phyloP scores from a whole-genome alignment of 305 asterid genomes.

The Striga hermonthica region DNA sequence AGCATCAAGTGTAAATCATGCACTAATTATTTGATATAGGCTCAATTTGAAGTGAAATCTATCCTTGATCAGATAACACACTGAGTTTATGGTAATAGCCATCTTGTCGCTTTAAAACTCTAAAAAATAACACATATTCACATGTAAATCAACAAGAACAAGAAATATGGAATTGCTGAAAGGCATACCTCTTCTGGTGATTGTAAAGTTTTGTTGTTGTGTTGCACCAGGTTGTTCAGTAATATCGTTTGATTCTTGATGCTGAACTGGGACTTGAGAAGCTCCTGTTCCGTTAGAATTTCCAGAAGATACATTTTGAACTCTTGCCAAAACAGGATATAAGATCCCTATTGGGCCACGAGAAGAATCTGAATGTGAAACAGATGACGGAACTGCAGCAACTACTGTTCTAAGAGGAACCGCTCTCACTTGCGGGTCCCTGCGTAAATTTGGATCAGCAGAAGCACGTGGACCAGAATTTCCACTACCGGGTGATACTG shows the following conservation, averaged over 20 bases:
- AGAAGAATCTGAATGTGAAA: constrained; percentile 51
- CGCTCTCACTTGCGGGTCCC: constrained; percentile 43
- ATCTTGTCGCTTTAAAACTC: too few relatives aligned
- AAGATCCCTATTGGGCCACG: constrained; percentile 70
- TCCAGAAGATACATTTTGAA: constrained; percentile 48
- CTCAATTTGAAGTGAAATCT: too few relatives aligned
- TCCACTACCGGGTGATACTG: constrained; percentile 39
- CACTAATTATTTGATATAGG: too few relatives aligned
- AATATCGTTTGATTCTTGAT: constrained; percentile 37
- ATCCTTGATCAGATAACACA: too few relatives aligned
- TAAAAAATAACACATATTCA: too few relatives aligned
- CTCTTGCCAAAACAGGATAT: constrained; percentile 76
- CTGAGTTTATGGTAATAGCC: too few relatives aligned
- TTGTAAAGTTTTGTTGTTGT: constrained; percentile 38
- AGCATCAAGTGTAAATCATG: too few relatives aligned
- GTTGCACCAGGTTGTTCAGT: constrained; percentile 34
- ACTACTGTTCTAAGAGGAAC: constrained; percentile 64
- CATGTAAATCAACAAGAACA: too few relatives aligned
- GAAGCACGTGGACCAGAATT: constrained; percentile 41
- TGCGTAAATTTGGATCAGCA: constrained; percentile 37
- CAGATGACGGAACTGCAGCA: constrained; percentile 56
- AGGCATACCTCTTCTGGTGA: constrained; percentile 40
- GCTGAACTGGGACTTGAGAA: constrained; percentile 40
- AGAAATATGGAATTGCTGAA: too few relatives aligned
- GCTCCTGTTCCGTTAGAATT: constrained; percentile 40